Percentiles rank a stretch among this genome's conserved stretches.
Evolutionary conservation across 1,284 basidiomycete genomes (phyloP).

Genomic region (Cutaneotrichosporon curvatum): DNA sequence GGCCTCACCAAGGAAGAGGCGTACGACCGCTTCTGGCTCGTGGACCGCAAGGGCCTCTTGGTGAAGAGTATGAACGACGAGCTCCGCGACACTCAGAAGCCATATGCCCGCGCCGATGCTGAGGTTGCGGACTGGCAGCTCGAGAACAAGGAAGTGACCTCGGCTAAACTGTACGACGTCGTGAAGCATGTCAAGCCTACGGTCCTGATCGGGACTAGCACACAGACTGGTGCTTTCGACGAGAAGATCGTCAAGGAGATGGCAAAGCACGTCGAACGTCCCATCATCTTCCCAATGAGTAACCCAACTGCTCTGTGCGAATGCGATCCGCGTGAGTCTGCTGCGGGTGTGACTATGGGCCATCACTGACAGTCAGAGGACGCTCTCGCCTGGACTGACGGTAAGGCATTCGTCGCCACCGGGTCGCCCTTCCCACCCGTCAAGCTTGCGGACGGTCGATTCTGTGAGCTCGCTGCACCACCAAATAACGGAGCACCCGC

Average conservation of each 20-base stretch:
- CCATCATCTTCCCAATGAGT: constrained; percentile 73
- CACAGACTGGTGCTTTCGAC: constrained; percentile 69
- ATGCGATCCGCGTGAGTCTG: constrained; percentile 53
- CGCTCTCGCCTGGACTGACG: constrained; percentile 57
- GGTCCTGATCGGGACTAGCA: constrained; percentile 77
- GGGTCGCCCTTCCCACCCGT: constrained; percentile 73
- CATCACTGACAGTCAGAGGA: constrained; percentile 22
- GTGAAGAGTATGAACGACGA: constrained; percentile 43
- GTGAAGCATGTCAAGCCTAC: constrained; percentile 65
- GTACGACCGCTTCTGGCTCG: constrained; percentile 59
- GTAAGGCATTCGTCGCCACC: constrained; percentile 67
- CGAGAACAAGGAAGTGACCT: constrained; percentile 21
- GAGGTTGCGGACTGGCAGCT: constrained; percentile 45
- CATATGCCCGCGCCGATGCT: constrained; percentile 46
- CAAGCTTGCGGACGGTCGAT: constrained; percentile 55
- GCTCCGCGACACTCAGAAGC: constrained; percentile 43
- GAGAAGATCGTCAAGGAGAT: constrained; percentile 64
- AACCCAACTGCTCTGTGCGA: constrained; percentile 73
- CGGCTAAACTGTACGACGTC: constrained; percentile 48
- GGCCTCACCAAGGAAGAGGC: constrained; percentile 57
- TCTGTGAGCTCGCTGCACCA: constrained; percentile 19
- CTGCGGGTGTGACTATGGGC: background rate
- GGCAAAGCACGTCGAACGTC: constrained; percentile 61
- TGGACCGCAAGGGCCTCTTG: constrained; percentile 48
- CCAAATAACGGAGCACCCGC: background rate